Evolutionary conservation across 345 rosid genomes (phyloP), one percentile per base, ranked within the genome.

Genomic region (Eucalyptus coolabah): DNA sequence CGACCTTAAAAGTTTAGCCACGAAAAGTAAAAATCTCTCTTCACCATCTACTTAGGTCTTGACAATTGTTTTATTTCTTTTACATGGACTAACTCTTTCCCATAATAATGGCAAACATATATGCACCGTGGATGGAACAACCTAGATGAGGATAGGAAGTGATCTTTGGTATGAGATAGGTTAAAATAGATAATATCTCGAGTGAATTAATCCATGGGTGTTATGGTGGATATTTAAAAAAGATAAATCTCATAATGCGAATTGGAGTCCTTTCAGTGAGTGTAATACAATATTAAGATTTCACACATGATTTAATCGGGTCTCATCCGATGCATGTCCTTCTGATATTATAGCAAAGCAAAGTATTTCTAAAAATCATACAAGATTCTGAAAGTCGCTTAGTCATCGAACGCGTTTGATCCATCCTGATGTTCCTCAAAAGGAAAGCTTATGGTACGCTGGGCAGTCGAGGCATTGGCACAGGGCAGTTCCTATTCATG

Each of bases 161-260:
- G 11, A n/a, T n/a, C 11, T 4, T 67, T 9, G 40, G 18, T 67
- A 32, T 67, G 23, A 8, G 42, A 67, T 16, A 2, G 40, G 12
- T 8, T 19, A 67, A 67, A 32, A 1, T 5, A 17, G 19, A 17
- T 67, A 8, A 17, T 67, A 8, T 9, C 40, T 67, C 7, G 7
- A 67, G 12, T 67, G 1, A 67, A n/a, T 18, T 67, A 32, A 67
- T n/a, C 11, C 3, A 32, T 32, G 4, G 1, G 6, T 67, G 12
- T 32, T 37, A 67, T 8, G 1, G 2, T 67, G 11, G 2, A 65
- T n/a, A 65, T 65, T 65, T 2, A 16, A 8, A 8, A 32, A 32
- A 18, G 3, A 1, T 8, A 67, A 1, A 32, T 4, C 77, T n/a
- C 1, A 13, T 0, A 30, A 5, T 63, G 9, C 19, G 7, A 63